Evolutionary conservation across 805 yeast species (phyloP), one percentile per base, ranked within the genome.

Genomic region (Diddensiella caesifluorescens): DNA sequence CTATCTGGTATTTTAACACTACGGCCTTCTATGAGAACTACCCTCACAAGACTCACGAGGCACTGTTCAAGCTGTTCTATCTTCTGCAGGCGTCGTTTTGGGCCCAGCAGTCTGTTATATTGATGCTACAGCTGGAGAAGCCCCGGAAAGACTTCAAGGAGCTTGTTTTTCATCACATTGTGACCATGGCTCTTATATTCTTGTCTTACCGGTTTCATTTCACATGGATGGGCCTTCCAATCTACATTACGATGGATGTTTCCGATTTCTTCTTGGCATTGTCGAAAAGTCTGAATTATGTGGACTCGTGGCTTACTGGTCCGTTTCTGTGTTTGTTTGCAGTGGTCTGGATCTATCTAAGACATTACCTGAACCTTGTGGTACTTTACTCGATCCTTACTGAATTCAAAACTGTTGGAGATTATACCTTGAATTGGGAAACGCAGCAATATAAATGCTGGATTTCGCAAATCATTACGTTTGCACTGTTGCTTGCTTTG

Each of bases 361-460:
- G 99, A 61, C 98, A 92, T 61, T 85, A 77, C 60, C 62, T 88
- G 52, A 92, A 89, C 63, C 55, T 90, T 46, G 76, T 70, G 55
- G 84, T 92, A 48, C 71, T 92, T 53, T 59, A 49, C 50, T 62
- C 67, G 4, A 55, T 63, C 30, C 66, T 83, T 41, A 88, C 96
- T 15, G 95, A 88, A 63, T 92, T 85, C 67, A 75, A 71, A 51
- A 76, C 94, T 1, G 87, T 85, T 19, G 98, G 98, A 29, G 80
- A 80, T 42, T 88, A 71, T 64, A 74, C 73, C 43, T 70, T 92
- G 53, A 78, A 87, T 69, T 92, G 86, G 79, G 84, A 74, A 9
- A 80, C 92, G 22, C 90, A 89, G 63, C 96, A 92, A 63, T 92
- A 90, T 69, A 92, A 92, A 65, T 92, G 97, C 66, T 87, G 87